Conservation (phyloP, 78 protist species). For the Protostelium mycophagum region DNA sequence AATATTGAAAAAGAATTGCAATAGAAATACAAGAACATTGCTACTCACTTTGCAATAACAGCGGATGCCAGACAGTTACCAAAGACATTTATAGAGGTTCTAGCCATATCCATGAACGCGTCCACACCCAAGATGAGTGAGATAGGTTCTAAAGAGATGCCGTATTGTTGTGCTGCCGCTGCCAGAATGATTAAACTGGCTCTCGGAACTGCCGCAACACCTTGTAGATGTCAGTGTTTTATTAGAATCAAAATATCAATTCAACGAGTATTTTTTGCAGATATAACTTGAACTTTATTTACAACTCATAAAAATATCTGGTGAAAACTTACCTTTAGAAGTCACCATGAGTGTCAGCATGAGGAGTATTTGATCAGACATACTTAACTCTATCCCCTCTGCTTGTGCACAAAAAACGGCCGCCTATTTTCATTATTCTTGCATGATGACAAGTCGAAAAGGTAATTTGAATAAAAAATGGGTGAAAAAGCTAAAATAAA, state of each 20-base stretch:
- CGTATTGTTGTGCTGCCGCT: neutral
- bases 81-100: neutral
- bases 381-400: neutral
- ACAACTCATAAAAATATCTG: no score
- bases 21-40: no score
- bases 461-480: neutral
- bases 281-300: no score
- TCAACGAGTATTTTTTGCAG: no score
- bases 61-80: neutral
- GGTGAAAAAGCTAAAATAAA: no score
- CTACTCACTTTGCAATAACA: neutral
- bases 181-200: neutral
- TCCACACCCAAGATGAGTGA: neutral
- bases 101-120: neutral
- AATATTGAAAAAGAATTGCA: no score
- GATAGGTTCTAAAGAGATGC: neutral
- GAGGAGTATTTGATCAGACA: neutral
- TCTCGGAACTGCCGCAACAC: neutral
- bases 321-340: neutral
- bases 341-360: neutral
- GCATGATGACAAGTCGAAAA: neutral
- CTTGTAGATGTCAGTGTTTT: no score
- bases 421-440: neutral
- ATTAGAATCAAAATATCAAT: no score
- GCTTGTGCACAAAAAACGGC: neutral